Evolutionary conservation across 139 green algal genomes (phyloP).

Genomic region (Zygnema cylindricum): DNA sequence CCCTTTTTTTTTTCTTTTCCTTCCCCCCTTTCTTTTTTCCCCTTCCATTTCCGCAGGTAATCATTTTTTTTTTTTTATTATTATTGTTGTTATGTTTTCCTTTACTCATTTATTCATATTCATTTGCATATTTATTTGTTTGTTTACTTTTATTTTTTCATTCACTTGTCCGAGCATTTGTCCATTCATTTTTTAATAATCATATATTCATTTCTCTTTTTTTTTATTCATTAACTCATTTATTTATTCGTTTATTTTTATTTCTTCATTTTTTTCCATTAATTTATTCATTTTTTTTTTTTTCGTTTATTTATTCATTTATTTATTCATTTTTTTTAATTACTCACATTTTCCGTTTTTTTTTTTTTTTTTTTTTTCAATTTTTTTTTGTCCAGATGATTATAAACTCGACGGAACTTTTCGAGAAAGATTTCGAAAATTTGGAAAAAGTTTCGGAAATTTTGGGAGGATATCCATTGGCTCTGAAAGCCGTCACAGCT

Average conservation of each 20-base stretch:
- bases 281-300: no score
- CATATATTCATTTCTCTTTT: no score
- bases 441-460: background rate
- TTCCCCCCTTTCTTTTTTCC: background rate
- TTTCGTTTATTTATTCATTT: background rate
- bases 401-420: background rate
- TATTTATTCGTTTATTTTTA: background rate
- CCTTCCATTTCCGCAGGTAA: background rate
- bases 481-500: background rate
- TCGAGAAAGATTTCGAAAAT: background rate
- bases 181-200: no score
- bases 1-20: background rate
- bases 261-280: no score
- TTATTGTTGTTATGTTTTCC: no score
- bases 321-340: background rate
- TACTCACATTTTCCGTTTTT: background rate
- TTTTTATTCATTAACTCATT: background rate
- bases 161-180: no score
- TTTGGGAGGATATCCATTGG: background rate
- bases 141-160: no score
- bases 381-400: background rate
- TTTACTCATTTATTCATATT: no score
- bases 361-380: background rate
- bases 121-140: no score
- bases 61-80: background rate